Evolutionary conservation across 495 filamentous ascomycete species (phyloP), one percentile per base, ranked within the genome.

Genomic region (Trichoderma asperelloides): DNA sequence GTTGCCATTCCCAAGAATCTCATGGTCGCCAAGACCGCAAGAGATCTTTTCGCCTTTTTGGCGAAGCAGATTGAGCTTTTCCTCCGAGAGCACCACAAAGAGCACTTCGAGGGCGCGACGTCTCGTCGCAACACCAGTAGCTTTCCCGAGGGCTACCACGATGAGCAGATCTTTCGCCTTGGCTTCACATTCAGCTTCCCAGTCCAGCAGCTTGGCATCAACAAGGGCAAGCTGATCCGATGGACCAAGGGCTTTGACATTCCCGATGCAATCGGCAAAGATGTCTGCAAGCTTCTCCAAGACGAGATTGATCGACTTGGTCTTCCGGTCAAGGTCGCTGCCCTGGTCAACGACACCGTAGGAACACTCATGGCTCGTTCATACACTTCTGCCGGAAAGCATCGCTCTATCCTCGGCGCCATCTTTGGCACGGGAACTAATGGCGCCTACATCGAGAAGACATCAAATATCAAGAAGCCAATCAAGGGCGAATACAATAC

Each of bases 161-260:
- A 89, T 45, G 85, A 91, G 73, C 82, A 96, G 60, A 82, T 93
- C 65, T 96, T 98, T 75, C 87, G 92, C 71, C 81, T 98, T 15
- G 95, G 95, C 18, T 98, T 98, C 79, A 98, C 95, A 43, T 98
- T 98, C 80, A 93, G 89, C 75, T 98, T 98, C 77, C 95, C 95
- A 18, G 95, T 98, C 30, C 87, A 96, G 71, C 95, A 98, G 72
- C 79, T 87, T 68, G 93, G 92, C 27, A 95, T 98, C 73, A 98
- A 98, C 81, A 91, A 89, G 74, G 95, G 95, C 51, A 91, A 87
- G 47, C 80, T 98, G 43, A 91, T 96, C 75, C 87, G 96, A 67
- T 98, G 95, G 95, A 98, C 96, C 37, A 98, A 98, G 81, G 96
- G 95, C 43, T 98, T 97, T 75, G 91, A 97, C 75, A 97, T 98